Evolutionary conservation across 2,329 filamentous ascomycete species (phyloP).

Genomic region (Fusarium anguioides): DNA sequence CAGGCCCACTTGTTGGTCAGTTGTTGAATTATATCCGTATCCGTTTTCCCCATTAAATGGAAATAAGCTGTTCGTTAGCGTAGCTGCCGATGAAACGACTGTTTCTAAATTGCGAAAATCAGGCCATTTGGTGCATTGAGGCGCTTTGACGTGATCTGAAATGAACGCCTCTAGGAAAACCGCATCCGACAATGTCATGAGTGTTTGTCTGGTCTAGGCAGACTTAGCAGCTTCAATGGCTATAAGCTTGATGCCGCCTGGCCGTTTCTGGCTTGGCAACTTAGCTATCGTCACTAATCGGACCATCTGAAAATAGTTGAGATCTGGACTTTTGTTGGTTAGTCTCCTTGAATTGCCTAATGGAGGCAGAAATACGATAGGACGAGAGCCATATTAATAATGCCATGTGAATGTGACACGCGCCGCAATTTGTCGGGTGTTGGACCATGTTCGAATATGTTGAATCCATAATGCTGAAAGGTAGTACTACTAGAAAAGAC

Average conservation of each 20-base stretch:
- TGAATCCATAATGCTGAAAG: neutral
- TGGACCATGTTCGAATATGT: neutral
- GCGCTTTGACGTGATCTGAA: slow-evolving; percentile 7
- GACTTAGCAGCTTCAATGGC: neutral
- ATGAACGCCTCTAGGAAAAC: neutral
- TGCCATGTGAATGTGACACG: neutral
- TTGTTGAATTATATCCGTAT: slow-evolving; percentile 10
- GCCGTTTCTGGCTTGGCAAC: slow-evolving; percentile 18
- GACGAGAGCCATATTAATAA: neutral
- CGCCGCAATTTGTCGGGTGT: neutral
- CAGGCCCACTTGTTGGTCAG: neutral
- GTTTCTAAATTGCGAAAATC: slow-evolving; percentile 10
- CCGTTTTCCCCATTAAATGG: slow-evolving; percentile 1
- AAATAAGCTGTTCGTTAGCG: slow-evolving; percentile 13
- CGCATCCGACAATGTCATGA: neutral
- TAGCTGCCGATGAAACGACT: slow-evolving; percentile 17
- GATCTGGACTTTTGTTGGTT: neutral
- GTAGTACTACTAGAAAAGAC: neutral
- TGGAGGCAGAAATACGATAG: neutral
- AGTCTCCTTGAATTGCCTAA: slow-evolving; percentile 25
- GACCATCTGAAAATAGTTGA: slow-evolving; percentile 10
- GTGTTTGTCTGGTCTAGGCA: neutral
- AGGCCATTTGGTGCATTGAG: slow-evolving; percentile 14
- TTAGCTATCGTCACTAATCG: slow-evolving; percentile 10
- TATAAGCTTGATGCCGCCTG: slow-evolving; percentile 8